A percentile compares a stretch with the other conserved stretches of the same genome.
These are phyloP conservation scores for Verticillium albo-atrum DNA, from an alignment of 2,329 filamentous ascomycete species.

Conservation along the genomic window DNA sequence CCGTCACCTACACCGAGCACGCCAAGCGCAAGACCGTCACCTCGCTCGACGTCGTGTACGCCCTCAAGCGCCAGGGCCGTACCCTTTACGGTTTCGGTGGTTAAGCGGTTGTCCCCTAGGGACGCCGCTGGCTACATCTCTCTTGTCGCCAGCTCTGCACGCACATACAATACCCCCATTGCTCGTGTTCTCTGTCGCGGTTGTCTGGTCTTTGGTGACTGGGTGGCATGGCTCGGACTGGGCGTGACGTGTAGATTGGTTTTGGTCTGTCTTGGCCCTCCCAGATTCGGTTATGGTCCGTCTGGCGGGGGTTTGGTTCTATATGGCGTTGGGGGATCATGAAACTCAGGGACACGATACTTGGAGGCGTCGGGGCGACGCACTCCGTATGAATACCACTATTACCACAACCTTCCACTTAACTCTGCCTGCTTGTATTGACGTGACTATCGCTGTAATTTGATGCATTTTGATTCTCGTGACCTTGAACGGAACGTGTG, in stretches of 20 bases:
- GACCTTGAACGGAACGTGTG: not conserved
- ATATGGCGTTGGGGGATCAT: constrained; percentile 1
- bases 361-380: constrained; percentile 1
- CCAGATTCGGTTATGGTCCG: not conserved
- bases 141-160: not conserved
- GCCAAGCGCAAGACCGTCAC: constrained; percentile 79
- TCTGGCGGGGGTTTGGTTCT: not conserved
- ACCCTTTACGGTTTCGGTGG: constrained; percentile 88
- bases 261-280: not conserved
- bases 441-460: too few species aligned
- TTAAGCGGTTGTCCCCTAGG: constrained; percentile 42
- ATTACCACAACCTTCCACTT: not conserved
- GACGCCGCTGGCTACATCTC: not conserved
- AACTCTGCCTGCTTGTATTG: not conserved
- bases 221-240: not conserved
- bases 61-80: constrained; percentile 65
- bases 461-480: not conserved
- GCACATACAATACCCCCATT: not conserved
- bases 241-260: not conserved
- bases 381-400: constrained; percentile 1
- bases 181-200: not conserved
- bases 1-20: constrained; percentile 75
- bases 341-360: constrained; percentile 1
- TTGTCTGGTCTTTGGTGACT: not conserved
- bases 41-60: constrained; percentile 64